phyloP scores from a whole-genome alignment of 1,139 yeast genomes.

The Wickerhamomyces sp. region DNA sequence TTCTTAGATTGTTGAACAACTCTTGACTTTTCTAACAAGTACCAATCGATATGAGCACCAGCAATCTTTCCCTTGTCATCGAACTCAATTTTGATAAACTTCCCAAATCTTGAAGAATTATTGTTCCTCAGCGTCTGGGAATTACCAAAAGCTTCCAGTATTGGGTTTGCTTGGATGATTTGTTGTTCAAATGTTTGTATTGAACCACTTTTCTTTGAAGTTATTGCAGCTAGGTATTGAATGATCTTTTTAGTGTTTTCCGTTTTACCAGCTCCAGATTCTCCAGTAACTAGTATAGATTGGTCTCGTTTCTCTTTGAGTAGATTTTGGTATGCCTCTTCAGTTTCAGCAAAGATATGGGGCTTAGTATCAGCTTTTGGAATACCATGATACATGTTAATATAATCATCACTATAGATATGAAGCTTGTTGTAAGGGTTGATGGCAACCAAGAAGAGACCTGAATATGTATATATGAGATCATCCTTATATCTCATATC shows the following conservation, averaged over 20 bases:
- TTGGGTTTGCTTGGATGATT: constrained; percentile 91
- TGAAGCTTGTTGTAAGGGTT: constrained; percentile 82
- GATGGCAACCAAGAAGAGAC: constrained; percentile 90
- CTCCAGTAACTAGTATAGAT: constrained; percentile 93
- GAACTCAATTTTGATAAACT: constrained; percentile 86
- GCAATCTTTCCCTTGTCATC: constrained; percentile 58
- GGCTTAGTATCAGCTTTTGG: constrained; percentile 55
- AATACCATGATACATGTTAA: constrained; percentile 46
- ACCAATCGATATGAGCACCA: constrained; percentile 95
- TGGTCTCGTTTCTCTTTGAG: constrained; percentile 72
- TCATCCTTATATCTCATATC: constrained; percentile 74
- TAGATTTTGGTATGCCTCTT: constrained; percentile 77
- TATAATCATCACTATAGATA: constrained; percentile 62
- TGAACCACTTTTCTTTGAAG: constrained; percentile 33
- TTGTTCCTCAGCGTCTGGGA: constrained; percentile 94
- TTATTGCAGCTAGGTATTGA: constrained; percentile 82
- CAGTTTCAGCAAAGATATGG: constrained; percentile 90
- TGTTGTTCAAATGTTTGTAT: constrained; percentile 63
- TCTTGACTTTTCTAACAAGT: constrained; percentile 87
- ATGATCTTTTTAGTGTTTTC: constrained; percentile 96
- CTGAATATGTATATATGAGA: constrained; percentile 74
- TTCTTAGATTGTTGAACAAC: constrained; percentile 72
- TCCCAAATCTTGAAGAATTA: constrained; percentile 96
- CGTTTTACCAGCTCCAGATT: constrained; percentile 97
- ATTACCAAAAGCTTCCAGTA: constrained; percentile 94